Percentiles rank a stretch among this genome's conserved stretches.
Conservation (phyloP, 768 basidiomycete species). For the Podaxis sp. region DNA sequence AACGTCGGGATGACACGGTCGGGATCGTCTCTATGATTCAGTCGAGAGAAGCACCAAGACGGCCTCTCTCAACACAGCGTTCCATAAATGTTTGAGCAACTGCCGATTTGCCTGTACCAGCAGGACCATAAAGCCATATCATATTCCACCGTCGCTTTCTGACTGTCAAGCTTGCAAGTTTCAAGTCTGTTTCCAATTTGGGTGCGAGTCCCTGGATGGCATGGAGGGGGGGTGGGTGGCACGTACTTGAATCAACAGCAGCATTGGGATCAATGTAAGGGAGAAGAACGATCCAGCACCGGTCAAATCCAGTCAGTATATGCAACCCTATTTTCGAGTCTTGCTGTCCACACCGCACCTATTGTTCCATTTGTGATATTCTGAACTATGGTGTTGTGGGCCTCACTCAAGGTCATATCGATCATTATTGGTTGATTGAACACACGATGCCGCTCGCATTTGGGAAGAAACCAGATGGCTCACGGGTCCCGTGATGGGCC, state of each 20-base stretch:
- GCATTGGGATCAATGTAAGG: background rate
- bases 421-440: background rate
- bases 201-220: background rate
- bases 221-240: background rate
- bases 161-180: background rate
- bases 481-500: too few relatives aligned
- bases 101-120: background rate
- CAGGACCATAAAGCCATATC: background rate
- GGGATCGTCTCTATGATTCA: constrained; percentile 14
- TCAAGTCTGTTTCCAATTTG: background rate
- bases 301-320: background rate
- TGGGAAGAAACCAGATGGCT: too few relatives aligned
- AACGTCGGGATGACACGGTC: too few relatives aligned
- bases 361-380: too few relatives aligned
- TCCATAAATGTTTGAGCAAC: background rate
- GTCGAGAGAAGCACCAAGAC: background rate
- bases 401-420: background rate
- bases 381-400: background rate
- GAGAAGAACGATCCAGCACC: background rate
- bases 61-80: background rate
- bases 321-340: background rate
- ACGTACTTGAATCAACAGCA: background rate
- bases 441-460: too few relatives aligned
- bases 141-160: background rate
- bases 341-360: too few relatives aligned